Base-by-base conservation (phyloP, 202 grass and related monocot species). In the Panicum virgatum region DNA sequence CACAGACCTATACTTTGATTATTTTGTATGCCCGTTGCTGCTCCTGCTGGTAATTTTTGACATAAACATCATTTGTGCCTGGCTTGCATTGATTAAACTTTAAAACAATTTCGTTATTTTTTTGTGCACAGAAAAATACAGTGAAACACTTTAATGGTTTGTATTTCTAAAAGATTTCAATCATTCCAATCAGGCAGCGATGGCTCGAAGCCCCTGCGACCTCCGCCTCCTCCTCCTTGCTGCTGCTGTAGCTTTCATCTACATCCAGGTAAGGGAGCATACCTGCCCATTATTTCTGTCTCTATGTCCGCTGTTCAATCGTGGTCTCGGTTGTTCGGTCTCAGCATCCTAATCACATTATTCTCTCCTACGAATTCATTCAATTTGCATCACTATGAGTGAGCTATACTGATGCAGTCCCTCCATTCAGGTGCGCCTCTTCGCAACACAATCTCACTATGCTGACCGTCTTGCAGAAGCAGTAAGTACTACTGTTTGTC, bases 231-330 rank as follows among this genome's bases (percentile, higher is more conserved):
- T 97, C 73, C 85, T 97, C 70, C 59, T 92, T 45, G 54, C 75
- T 64, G 89, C 89, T 3, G 88, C 86, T 4, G 89, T 66, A 32
- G 87, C 86, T 71, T 97, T 97, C 72, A 97, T 97, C 83, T 97
- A 85, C 85, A 94, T 97, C 89, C 94, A 97, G 80, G 94, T 94
- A 54, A 39, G 45, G 37, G 48, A 30, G 14, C 59, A 37, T 66
- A 14, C 74, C 36, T 23, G 48, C 36, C 64, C 53, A 19, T 30
- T 10, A 5, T 42, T 29, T 51, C 26, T 43, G 16, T 80, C 18
- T 77, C 44, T 65, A 56, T 68, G 3, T 62, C 8, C 5, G 2
- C 46, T 53, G 30, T 79, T 52, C 61, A 66, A 23, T 27, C 30
- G 48, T 44, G 63, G 18, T 68, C 62, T 67, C 63, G 7, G 62